A percentile compares a stretch with the other conserved stretches of the same genome.
phyloP scores from a whole-genome alignment of 306 rosid genomes.

The Vicia villosa region DNA sequence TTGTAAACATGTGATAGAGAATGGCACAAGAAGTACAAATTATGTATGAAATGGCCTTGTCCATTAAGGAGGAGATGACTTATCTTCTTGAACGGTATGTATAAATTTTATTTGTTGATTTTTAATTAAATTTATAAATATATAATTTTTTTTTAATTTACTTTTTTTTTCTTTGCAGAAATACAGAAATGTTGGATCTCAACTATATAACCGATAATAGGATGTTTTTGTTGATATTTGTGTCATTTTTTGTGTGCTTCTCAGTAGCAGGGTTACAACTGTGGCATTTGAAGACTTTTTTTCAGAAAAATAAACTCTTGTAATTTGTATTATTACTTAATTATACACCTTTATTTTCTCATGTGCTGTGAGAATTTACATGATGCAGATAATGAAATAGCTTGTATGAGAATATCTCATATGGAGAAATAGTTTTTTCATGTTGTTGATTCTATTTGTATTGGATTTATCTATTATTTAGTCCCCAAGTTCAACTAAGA shows the following conservation, averaged over 20 bases:
- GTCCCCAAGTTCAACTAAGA: neutral
- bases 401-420: neutral
- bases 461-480: neutral
- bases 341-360: neutral
- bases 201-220: conserved; percentile 43
- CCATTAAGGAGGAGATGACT: conserved; percentile 68
- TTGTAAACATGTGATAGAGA: conserved; percentile 29
- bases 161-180: conserved; percentile 37
- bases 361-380: neutral
- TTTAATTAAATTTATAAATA: neutral
- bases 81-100: conserved; percentile 62
- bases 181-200: conserved; percentile 57
- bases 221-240: conserved; percentile 54
- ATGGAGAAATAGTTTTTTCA: too few species aligned
- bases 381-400: too few species aligned
- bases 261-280: conserved; percentile 69
- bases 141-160: neutral
- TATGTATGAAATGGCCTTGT: conserved; percentile 45
- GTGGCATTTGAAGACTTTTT: conserved; percentile 75
- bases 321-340: neutral
- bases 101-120: neutral
- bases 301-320: conserved; percentile 72
- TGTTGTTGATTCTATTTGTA: neutral
- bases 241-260: conserved; percentile 58
- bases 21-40: conserved; percentile 58